Evolutionary conservation across 148 eudicot species (phyloP).

Genomic region (Silene latifolia): DNA sequence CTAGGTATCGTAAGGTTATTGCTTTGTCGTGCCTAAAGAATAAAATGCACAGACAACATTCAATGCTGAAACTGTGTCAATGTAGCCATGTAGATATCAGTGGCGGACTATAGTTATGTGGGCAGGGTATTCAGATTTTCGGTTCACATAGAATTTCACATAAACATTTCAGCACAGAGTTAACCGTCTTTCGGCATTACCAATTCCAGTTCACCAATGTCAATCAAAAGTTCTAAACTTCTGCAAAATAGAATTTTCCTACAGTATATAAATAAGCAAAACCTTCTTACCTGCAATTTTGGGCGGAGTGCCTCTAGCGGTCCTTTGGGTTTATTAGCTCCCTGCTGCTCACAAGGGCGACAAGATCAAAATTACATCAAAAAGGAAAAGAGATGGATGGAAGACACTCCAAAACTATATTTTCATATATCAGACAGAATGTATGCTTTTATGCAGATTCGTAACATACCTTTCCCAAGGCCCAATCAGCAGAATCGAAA

Average conservation of each 20-base stretch:
- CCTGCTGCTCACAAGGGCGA: slow-evolving; percentile 45
- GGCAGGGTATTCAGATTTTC: too few species aligned
- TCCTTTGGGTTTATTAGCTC: slow-evolving; percentile 64
- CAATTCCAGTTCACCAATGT: slow-evolving; percentile 2
- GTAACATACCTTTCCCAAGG: slow-evolving; percentile 68
- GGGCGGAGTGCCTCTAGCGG: slow-evolving; percentile 90
- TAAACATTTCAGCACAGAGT: background rate
- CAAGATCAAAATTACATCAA: background rate
- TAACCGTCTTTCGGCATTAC: background rate
- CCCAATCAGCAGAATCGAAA: slow-evolving; percentile 98
- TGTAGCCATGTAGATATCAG: too few species aligned
- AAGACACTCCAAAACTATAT: background rate
- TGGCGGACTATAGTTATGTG: too few species aligned
- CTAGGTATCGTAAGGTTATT: too few species aligned
- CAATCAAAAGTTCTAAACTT: background rate
- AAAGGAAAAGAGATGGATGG: background rate
- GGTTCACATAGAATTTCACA: too few species aligned
- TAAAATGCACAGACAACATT: too few species aligned
- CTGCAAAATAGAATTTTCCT: background rate
- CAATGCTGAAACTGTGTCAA: too few species aligned
- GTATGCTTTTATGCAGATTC: background rate
- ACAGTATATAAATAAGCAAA: background rate
- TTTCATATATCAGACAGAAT: slow-evolving; percentile 9
- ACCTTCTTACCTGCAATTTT: slow-evolving; percentile 59
- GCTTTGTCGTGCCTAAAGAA: too few species aligned